A percentile compares a stretch with the other conserved stretches of the same genome.
Conservation (phyloP, 139 green algal species). For the Asterochloris sp. region DNA sequence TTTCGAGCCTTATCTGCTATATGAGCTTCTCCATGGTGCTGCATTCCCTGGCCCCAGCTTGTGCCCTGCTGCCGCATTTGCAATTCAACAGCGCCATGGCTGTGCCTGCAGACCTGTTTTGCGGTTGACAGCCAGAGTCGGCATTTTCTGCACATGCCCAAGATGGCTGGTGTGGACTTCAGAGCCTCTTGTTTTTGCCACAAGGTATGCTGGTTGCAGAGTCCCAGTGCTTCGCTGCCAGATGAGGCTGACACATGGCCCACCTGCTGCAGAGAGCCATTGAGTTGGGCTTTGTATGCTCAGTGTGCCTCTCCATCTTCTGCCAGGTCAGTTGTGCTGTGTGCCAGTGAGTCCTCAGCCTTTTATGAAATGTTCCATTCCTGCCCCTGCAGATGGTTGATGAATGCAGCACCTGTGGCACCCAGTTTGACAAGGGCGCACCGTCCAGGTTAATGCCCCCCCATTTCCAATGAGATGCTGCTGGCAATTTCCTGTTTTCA, state of each 20-base stretch:
- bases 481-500: too few relatives aligned
- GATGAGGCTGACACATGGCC: neutral
- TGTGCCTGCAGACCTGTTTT: slow-evolving; percentile 5
- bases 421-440: too few relatives aligned
- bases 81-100: neutral
- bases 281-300: slow-evolving; percentile 71
- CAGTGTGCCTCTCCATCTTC: slow-evolving; percentile 78
- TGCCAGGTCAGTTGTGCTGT: slow-evolving; percentile 37
- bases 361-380: neutral
- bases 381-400: too few relatives aligned
- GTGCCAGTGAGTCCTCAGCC: neutral
- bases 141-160: neutral
- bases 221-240: neutral
- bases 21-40: neutral
- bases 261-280: slow-evolving; percentile 35
- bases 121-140: slow-evolving; percentile 6
- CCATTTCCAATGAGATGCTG: too few relatives aligned
- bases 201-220: slow-evolving; percentile 20
- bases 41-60: neutral
- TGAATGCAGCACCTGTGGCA: too few relatives aligned
- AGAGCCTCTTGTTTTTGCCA: slow-evolving; percentile 70
- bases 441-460: too few relatives aligned
- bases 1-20: neutral
- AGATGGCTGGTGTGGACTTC: slow-evolving; percentile 54
- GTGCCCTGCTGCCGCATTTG: neutral